Evolutionary conservation across 495 filamentous ascomycete genomes (phyloP).

Genomic region (Cercophora sp.): DNA sequence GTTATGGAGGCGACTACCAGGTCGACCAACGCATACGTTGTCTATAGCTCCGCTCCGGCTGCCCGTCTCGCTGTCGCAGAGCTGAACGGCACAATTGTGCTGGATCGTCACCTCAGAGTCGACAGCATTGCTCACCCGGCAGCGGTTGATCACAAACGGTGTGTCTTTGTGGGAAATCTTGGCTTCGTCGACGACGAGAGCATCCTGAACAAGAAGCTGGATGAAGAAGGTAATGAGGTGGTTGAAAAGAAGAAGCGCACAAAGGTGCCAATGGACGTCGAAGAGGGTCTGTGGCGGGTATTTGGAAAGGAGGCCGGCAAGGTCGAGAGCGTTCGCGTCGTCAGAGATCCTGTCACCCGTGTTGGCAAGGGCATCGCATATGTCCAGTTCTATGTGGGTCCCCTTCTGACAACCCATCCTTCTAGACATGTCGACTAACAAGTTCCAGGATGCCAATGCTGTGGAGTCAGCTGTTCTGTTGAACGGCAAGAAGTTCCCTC

Average conservation of each 20-base stretch:
- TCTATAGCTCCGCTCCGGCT: slow-evolving; percentile 69
- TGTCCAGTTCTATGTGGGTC: slow-evolving; percentile 76
- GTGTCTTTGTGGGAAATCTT: slow-evolving; percentile 95
- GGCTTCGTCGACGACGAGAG: slow-evolving; percentile 89
- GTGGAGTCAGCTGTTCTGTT: slow-evolving; percentile 85
- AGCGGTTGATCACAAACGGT: slow-evolving; percentile 74
- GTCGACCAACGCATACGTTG: slow-evolving; percentile 90
- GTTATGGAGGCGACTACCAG: slow-evolving; percentile 84
- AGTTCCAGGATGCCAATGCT: slow-evolving; percentile 64
- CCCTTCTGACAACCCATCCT: no score
- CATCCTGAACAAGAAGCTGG: slow-evolving; percentile 55
- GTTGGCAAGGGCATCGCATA: slow-evolving; percentile 98
- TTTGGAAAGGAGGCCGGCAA: slow-evolving; percentile 71
- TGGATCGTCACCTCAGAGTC: slow-evolving; percentile 85
- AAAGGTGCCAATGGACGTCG: slow-evolving; percentile 76
- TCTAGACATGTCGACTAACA: background rate
- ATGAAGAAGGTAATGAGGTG: slow-evolving; percentile 41
- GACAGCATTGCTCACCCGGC: slow-evolving; percentile 87
- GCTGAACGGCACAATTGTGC: slow-evolving; percentile 78
- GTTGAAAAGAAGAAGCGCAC: slow-evolving; percentile 59
- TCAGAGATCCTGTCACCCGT: slow-evolving; percentile 81
- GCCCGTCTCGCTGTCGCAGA: slow-evolving; percentile 70
- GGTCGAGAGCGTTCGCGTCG: slow-evolving; percentile 90
- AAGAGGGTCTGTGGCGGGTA: slow-evolving; percentile 91
- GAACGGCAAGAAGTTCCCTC: slow-evolving; percentile 87